phyloP scores from a whole-genome alignment of 257 asterid species.

The Rubia yunnanensis region DNA sequence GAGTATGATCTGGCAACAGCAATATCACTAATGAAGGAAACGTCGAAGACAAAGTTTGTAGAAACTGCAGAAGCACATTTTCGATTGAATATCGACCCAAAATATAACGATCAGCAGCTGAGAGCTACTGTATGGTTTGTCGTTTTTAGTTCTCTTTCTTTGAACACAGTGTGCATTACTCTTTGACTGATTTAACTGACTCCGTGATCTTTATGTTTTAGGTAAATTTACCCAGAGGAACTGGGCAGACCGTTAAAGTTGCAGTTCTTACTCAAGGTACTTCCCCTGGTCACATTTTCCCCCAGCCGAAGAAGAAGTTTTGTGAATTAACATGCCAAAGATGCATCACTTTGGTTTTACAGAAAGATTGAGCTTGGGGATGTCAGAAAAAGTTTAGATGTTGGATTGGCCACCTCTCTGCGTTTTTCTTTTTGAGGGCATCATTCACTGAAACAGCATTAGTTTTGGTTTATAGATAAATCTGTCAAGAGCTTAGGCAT shows the following conservation, averaged over 20 bases:
- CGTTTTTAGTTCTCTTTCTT: neutral
- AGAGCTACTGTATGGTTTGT: conserved; percentile 81
- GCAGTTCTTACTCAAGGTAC: conserved; percentile 97
- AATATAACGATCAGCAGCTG: conserved; percentile 92
- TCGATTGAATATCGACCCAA: conserved; percentile 95
- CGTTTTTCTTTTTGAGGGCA: neutral
- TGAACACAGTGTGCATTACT: neutral
- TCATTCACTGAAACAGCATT: too few relatives aligned
- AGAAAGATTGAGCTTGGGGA: neutral
- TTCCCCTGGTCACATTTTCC: conserved; percentile 1
- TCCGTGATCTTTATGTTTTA: conserved; percentile 22
- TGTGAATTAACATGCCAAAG: neutral
- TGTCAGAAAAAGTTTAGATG: conserved; percentile 2
- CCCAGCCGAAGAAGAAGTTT: neutral
- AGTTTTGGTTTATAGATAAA: neutral
- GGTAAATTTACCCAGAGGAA: conserved; percentile 98
- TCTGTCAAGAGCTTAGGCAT: neutral
- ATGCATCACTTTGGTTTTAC: neutral
- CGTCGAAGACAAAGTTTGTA: conserved; percentile 65
- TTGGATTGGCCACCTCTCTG: neutral
- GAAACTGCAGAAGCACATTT: conserved; percentile 96
- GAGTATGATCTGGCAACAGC: conserved; percentile 83
- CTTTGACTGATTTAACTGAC: neutral
- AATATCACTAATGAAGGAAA: conserved; percentile 61
- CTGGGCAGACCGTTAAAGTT: conserved; percentile 87